Percentiles rank a stretch among this genome's conserved stretches.
phyloP scores from a whole-genome alignment of 257 asterid species.

The Solanum raphanifolium region DNA sequence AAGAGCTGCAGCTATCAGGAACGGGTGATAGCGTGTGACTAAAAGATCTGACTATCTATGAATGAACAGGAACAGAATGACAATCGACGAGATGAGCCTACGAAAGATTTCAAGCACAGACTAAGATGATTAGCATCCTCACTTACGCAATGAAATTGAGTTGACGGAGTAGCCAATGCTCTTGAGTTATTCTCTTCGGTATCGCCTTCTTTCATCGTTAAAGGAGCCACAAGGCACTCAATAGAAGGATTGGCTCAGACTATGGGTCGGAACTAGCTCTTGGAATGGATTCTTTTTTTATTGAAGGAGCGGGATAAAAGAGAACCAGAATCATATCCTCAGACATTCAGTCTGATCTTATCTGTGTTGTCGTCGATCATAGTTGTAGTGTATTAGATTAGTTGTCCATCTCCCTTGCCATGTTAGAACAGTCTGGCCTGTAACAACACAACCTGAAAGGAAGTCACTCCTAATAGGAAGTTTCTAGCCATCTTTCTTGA shows the following conservation, averaged over 20 bases:
- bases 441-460: not conserved
- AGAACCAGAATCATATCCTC: not conserved
- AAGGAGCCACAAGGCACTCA: not conserved
- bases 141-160: not conserved
- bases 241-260: not conserved
- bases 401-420: not conserved
- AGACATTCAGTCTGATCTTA: not conserved
- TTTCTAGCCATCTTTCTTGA: not conserved
- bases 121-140: not conserved
- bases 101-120: not conserved
- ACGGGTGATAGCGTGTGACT: not conserved
- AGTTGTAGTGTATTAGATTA: not conserved
- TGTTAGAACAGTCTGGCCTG: not conserved
- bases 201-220: not conserved
- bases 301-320: not conserved
- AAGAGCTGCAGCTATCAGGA: not conserved
- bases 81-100: not conserved
- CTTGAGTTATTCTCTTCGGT: not conserved
- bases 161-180: not conserved
- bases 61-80: not conserved
- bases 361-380: not conserved
- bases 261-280: not conserved
- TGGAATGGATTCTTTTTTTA: not conserved
- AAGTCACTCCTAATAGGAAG: not conserved
- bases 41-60: not conserved